Base-by-base conservation (phyloP, 116 monocot genomes). In the Iris pallida region DNA sequence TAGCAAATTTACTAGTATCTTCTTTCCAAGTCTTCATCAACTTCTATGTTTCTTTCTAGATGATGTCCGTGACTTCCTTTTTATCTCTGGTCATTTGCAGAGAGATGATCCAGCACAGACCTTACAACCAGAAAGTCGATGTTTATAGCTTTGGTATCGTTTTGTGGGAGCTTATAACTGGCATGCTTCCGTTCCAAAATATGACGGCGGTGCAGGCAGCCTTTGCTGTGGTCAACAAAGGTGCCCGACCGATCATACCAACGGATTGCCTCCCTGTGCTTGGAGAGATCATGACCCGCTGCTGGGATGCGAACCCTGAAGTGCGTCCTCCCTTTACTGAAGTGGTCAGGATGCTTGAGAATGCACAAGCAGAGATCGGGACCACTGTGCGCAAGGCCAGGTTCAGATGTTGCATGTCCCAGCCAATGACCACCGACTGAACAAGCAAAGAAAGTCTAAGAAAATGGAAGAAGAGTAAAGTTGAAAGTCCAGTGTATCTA, bases 91-190 rank as follows among this genome's bases (percentile, higher is more conserved):
- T 30, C 30, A 30, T 57, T 16, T 72, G 49, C 89, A 96, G 96
- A 67, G 92, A 96, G 82, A 92, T 96, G 96, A 96, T 96, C 64
- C 96, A 91, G 68, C 96, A 96, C 76, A 81, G 96, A 70, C 92
- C 96, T 2, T 96, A 96, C 71, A 89, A 69, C 58, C 96, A 96
- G 68, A 96, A 92, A 59, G 96, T 96, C 9, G 96, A 96, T 71
- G 96, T 96, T 7, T 96, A 96, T 47, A 96, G 96, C 76, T 96
- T 96, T 44, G 96, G 96, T 11, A 92, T 96, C 2, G 92, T 96
- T 47, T 75, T 96, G 30, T 96, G 96, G 96, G 96, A 96, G 71
- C 96, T 96, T 7, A 85, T 96, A 42, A 92, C 96, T 7, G 96
- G 96, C 40, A 92, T 96, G 92, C 89, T 96, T 16, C 96, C 96